Evolutionary conservation across 179 eudicot species (phyloP).

Genomic region (Actinidia polygama): DNA sequence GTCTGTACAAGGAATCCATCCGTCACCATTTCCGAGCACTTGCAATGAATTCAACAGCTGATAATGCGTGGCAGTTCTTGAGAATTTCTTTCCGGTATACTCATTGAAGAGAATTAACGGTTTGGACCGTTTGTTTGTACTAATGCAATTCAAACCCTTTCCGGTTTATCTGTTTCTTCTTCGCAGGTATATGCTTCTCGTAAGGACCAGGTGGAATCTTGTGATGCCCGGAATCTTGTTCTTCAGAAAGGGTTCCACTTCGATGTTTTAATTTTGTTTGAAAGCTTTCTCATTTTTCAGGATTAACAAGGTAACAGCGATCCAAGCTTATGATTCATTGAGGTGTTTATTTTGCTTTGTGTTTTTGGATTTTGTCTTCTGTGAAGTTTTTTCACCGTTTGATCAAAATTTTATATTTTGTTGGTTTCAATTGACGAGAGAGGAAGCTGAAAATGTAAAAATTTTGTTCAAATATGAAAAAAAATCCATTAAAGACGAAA

Average conservation of each 20-base stretch:
- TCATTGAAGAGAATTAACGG: background rate
- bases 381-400: no score
- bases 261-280: conserved; percentile 28
- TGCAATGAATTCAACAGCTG: conserved; percentile 94
- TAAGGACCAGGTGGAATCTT: conserved; percentile 85
- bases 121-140: no score
- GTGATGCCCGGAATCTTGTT: conserved; percentile 82
- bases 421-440: no score
- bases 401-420: no score
- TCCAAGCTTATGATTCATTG: background rate
- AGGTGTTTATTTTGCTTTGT: no score
- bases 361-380: no score
- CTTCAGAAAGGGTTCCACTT: conserved; percentile 90
- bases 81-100: conserved; percentile 85
- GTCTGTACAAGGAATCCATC: conserved; percentile 91
- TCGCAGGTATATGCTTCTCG: conserved; percentile 82
- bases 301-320: background rate
- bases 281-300: background rate
- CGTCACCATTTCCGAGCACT: conserved; percentile 91
- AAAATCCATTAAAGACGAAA: no score
- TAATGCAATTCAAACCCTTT: background rate
- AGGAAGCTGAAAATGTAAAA: no score
- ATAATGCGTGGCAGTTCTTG: conserved; percentile 94
- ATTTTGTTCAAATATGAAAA: no score
- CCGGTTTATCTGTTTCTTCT: background rate